Evolutionary conservation across 768 basidiomycete genomes (phyloP).

Genomic region (Sistotremastrum suecicum): DNA sequence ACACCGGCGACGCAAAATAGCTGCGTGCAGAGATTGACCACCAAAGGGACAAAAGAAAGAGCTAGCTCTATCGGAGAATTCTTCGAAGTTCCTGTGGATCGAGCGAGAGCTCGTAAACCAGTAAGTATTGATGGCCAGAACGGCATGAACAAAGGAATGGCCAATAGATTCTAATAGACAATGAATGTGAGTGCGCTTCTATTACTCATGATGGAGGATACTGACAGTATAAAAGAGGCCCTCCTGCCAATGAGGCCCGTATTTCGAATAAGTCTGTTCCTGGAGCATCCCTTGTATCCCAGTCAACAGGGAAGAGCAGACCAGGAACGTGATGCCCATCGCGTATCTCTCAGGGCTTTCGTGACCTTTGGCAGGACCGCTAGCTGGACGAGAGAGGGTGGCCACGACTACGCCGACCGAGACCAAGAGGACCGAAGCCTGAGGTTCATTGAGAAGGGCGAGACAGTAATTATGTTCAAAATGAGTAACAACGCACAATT

Average conservation of each 20-base stretch:
- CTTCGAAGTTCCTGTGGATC: neutral
- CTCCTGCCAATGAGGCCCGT: conserved; percentile 74
- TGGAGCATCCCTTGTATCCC: conserved; percentile 60
- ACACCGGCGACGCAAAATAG: conserved; percentile 75
- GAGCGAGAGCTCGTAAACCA: no score
- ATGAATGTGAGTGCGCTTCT: neutral
- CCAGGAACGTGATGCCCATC: conserved; percentile 56
- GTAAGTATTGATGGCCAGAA: no score
- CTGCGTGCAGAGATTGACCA: conserved; percentile 55
- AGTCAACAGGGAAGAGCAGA: conserved; percentile 49
- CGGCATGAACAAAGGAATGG: no score
- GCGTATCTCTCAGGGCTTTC: conserved; percentile 35
- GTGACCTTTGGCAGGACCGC: conserved; percentile 7
- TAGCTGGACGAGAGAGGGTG: conserved; percentile 45
- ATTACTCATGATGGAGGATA: neutral
- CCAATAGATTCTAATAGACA: no score
- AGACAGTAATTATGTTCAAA: no score
- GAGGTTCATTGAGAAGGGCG: no score
- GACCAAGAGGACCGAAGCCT: conserved; percentile 56
- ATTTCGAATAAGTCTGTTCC: conserved; percentile 58
- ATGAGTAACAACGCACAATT: conserved; percentile 51
- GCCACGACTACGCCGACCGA: conserved; percentile 59
- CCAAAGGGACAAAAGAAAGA: conserved; percentile 42
- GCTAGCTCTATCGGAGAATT: conserved; percentile 15
- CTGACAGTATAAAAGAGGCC: conserved; percentile 72